Conservation (phyloP, 495 filamentous ascomycete genomes). For the Hypomontagnella monticulosa region DNA sequence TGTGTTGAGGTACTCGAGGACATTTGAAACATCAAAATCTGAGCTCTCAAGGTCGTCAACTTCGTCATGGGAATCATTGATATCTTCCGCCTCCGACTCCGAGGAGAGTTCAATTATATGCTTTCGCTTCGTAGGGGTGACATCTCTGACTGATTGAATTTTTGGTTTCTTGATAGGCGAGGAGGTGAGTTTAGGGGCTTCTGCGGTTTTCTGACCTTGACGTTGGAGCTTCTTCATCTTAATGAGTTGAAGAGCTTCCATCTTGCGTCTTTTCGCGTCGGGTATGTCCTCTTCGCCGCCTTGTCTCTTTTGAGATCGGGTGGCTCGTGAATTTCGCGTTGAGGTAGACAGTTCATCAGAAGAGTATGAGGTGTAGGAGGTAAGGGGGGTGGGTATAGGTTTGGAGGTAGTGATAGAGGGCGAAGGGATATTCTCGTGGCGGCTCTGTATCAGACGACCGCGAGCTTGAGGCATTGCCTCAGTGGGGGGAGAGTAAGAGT, state of each 20-base stretch:
- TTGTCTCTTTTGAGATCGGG: slow-evolving; percentile 7
- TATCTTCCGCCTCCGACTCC: slow-evolving; percentile 46
- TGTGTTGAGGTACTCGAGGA: slow-evolving; percentile 85
- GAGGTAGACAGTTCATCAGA: background rate
- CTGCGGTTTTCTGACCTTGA: background rate
- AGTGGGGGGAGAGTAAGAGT: slow-evolving; percentile 20
- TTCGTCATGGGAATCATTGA: slow-evolving; percentile 47
- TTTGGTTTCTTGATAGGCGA: slow-evolving; percentile 22
- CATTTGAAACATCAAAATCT: slow-evolving; percentile 51
- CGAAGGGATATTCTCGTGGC: slow-evolving; percentile 59
- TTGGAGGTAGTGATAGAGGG: slow-evolving; percentile 41
- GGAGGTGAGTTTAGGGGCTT: background rate
- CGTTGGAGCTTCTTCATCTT: background rate
- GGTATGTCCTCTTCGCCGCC: background rate
- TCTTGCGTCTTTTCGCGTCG: background rate
- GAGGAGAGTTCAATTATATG: slow-evolving; percentile 12
- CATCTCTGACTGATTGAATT: background rate
- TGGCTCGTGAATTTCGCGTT: background rate
- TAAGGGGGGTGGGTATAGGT: background rate
- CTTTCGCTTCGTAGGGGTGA: slow-evolving; percentile 30
- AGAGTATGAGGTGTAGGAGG: background rate
- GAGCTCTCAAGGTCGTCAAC: slow-evolving; percentile 31
- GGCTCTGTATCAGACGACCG: slow-evolving; percentile 67
- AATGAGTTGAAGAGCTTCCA: background rate
- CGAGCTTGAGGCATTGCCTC: slow-evolving; percentile 42